A percentile compares a stretch with the other conserved stretches of the same genome.
Conservation (phyloP, 768 basidiomycete genomes). For the Lactifluus volemus region DNA sequence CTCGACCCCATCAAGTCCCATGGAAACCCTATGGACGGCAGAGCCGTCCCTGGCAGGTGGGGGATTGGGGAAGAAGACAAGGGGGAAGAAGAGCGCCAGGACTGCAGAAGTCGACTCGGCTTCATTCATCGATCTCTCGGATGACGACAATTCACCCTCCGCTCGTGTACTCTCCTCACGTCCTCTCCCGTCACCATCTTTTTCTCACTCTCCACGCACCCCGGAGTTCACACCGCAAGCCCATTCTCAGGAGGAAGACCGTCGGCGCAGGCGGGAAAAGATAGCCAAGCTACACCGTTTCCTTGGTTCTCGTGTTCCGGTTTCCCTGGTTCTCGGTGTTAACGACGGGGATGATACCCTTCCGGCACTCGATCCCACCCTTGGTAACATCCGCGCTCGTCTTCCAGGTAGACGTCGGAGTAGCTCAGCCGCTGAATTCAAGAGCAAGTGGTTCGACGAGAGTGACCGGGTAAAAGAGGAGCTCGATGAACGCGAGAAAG, state of each 20-base stretch:
- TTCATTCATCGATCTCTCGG: constrained; percentile 63
- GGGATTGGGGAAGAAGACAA: not conserved
- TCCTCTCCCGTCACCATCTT: constrained; percentile 7
- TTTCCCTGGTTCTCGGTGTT: constrained; percentile 52
- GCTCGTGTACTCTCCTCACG: not conserved
- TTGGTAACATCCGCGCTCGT: constrained; percentile 18
- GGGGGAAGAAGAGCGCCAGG: not conserved
- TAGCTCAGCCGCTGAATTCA: constrained; percentile 42
- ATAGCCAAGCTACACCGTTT: constrained; percentile 79
- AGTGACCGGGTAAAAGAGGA: constrained; percentile 61
- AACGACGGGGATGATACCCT: constrained; percentile 28
- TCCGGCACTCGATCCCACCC: constrained; percentile 23
- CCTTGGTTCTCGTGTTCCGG: constrained; percentile 73
- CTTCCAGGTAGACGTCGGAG: constrained; percentile 42
- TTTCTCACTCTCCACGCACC: constrained; percentile 38
- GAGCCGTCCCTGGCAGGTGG: not conserved
- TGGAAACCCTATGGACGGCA: constrained; percentile 29
- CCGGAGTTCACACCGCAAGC: constrained; percentile 30
- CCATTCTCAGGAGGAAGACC: constrained; percentile 50
- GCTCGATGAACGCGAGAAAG: constrained; percentile 64
- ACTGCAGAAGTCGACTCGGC: constrained; percentile 14
- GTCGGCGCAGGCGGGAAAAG: constrained; percentile 62
- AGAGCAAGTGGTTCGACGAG: constrained; percentile 43
- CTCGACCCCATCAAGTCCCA: constrained; percentile 46
- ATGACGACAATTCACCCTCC: constrained; percentile 40